Base-by-base conservation (phyloP, 306 rosid species). In the Vigna radiata region DNA sequence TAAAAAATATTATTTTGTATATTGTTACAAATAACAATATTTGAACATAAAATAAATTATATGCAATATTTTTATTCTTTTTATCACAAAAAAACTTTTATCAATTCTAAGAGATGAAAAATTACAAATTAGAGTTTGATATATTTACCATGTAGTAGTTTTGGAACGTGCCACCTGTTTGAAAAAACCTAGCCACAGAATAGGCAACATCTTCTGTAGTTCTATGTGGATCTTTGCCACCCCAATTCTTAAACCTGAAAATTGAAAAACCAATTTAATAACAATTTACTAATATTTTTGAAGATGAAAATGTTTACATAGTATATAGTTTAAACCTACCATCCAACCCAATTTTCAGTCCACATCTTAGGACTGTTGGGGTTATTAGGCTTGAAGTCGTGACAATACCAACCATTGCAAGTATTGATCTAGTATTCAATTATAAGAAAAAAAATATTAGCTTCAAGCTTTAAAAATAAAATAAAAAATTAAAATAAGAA, bases 271-370 rank as follows among this genome's bases (percentile, higher is more conserved):
- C 1, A 75, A 29, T 15, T 41, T 75, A 54, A 14, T 23, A 21
- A 36, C 7, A 48, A 29, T 29, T 29, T 29, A 29, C 31, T 29
- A 25, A 29, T 12, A 11, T 25, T 58, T 10, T 13, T 58, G 29
- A 54, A 54, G 29, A 19, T 0, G 6, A 54, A 55, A 21, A 41
- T 1, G 2, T 37, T 41, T 0, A 8, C 3, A 0, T 16, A 49
- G 8, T 1, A 27, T 2, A 27, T 29, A 54, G 23, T 16, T 47
- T 8, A 5, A 14, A 58, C 84, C 31, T 60, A 86, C 90, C 91
- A 85, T 13, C 93, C 89, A 1, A 87, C 85, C 93, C 89, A 89
- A 21, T 87, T 89, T 33, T 89, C 90, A 6, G 90, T 87, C 90
- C 89, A 89, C 87, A 89, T 87, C 64, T 86, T 87, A 4, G 93